phyloP scores from a whole-genome alignment of 768 basidiomycete species.

The Gymnopilus dilepis region DNA sequence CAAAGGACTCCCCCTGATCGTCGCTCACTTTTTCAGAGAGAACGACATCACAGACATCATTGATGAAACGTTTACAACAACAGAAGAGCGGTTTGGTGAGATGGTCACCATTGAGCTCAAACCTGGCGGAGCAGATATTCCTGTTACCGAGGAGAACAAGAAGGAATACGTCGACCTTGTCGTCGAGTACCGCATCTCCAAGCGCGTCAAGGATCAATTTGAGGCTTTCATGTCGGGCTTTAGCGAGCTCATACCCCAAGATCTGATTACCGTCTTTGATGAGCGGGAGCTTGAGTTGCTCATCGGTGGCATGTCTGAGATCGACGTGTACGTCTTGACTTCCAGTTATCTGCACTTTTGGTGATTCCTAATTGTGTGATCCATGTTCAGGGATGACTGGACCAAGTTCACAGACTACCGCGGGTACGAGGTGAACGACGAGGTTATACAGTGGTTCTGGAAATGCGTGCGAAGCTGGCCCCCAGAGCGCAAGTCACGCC shows the following conservation, averaged over 20 bases:
- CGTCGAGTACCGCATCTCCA: constrained; percentile 96
- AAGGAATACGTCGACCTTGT: constrained; percentile 95
- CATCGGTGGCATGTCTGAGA: constrained; percentile 99
- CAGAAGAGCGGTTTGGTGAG: constrained; percentile 98
- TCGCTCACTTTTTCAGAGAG: constrained; percentile 56
- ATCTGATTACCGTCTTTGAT: constrained; percentile 97
- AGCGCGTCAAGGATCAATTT: constrained; percentile 97
- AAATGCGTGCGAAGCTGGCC: constrained; percentile 98
- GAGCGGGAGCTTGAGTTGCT: constrained; percentile 96
- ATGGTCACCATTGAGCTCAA: constrained; percentile 97
- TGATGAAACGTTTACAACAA: constrained; percentile 96
- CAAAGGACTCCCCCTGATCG: neutral
- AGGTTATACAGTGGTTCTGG: constrained; percentile 99
- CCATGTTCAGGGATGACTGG: constrained; percentile 82
- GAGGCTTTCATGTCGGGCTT: constrained; percentile 99
- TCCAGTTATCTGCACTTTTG: neutral
- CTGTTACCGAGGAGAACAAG: constrained; percentile 98
- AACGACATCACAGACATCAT: constrained; percentile 99
- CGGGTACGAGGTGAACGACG: constrained; percentile 93
- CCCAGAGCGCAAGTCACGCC: constrained; percentile 94
- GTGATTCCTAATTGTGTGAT: constrained; percentile 5
- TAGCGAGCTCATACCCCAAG: constrained; percentile 98
- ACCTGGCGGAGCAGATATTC: constrained; percentile 81
- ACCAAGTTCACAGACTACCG: constrained; percentile 99
- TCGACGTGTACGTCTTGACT: constrained; percentile 82